phyloP scores from a whole-genome alignment of 352 stramenopile genomes.

The Globisporangium camurandrum region DNA sequence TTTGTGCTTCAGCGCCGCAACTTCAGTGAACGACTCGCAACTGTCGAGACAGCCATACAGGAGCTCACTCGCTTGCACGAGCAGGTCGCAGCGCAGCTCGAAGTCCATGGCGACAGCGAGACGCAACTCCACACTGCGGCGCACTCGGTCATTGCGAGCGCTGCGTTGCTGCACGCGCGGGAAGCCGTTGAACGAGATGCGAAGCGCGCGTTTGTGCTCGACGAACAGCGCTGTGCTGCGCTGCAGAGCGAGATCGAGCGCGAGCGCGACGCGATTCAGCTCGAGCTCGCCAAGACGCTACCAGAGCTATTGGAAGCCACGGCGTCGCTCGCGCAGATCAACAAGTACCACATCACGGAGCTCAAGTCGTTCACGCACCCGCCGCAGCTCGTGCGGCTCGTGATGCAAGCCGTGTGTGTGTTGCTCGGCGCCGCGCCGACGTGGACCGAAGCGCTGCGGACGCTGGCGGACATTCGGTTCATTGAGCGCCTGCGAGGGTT shows the following conservation, averaged over 20 bases:
- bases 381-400: constrained; percentile 59
- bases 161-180: constrained; percentile 17
- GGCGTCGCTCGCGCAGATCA: constrained; percentile 58
- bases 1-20: constrained; percentile 41
- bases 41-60: not conserved
- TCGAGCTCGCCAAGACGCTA: constrained; percentile 49
- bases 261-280: constrained; percentile 43
- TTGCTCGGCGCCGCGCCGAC: constrained; percentile 47
- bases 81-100: constrained; percentile 3
- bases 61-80: constrained; percentile 1
- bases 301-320: constrained; percentile 51
- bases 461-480: constrained; percentile 63
- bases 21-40: not conserved
- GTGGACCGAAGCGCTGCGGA: constrained; percentile 57
- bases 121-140: constrained; percentile 24
- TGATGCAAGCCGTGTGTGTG: constrained; percentile 72
- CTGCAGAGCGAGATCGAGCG: constrained; percentile 52
- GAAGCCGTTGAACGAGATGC: constrained; percentile 35
- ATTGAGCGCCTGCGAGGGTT: constrained; percentile 51
- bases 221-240: constrained; percentile 43
- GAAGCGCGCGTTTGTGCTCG: constrained; percentile 36
- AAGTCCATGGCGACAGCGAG: constrained; percentile 28
- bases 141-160: constrained; percentile 22
- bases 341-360: constrained; percentile 74
- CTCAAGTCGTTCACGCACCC: constrained; percentile 76